Evolutionary conservation across 23 red algal genomes (phyloP).

Genomic region (Pyropia yezoensis): DNA sequence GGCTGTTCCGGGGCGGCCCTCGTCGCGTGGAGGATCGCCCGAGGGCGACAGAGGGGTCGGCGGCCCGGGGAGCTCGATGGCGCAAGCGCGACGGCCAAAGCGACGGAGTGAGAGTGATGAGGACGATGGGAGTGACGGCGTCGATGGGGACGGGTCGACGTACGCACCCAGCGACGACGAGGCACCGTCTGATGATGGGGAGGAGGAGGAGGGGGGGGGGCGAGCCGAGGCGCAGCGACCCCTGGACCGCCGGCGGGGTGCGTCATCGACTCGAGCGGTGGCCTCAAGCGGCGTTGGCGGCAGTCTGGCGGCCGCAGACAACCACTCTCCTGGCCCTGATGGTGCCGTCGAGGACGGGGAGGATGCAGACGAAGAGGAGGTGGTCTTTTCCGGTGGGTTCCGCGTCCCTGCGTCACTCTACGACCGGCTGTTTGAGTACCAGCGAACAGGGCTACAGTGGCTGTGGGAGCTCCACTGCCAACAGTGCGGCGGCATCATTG

Average conservation of each 20-base stretch:
- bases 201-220: background rate
- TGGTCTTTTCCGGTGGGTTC: slow-evolving; percentile 68
- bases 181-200: slow-evolving; percentile 2
- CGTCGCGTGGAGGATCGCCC: too few species aligned
- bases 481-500: slow-evolving; percentile 81
- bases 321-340: background rate
- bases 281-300: background rate
- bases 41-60: too few species aligned
- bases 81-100: too few species aligned
- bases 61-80: too few species aligned
- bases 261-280: background rate
- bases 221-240: background rate
- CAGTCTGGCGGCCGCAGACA: slow-evolving; percentile 1
- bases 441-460: slow-evolving; percentile 85
- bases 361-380: slow-evolving; percentile 47
- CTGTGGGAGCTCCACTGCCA: slow-evolving; percentile 86
- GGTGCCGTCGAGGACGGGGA: background rate
- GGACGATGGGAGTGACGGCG: slow-evolving; percentile 12
- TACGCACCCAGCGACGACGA: slow-evolving; percentile 10
- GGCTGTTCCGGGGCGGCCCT: too few species aligned
- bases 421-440: slow-evolving; percentile 78
- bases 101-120: background rate
- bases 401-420: slow-evolving; percentile 61
- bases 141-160: slow-evolving; percentile 13
- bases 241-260: too few species aligned